These are phyloP conservation scores for Sporothrix brunneoviolacea DNA, from an alignment of 2,329 filamentous ascomycete species.

Conservation along the genomic window DNA sequence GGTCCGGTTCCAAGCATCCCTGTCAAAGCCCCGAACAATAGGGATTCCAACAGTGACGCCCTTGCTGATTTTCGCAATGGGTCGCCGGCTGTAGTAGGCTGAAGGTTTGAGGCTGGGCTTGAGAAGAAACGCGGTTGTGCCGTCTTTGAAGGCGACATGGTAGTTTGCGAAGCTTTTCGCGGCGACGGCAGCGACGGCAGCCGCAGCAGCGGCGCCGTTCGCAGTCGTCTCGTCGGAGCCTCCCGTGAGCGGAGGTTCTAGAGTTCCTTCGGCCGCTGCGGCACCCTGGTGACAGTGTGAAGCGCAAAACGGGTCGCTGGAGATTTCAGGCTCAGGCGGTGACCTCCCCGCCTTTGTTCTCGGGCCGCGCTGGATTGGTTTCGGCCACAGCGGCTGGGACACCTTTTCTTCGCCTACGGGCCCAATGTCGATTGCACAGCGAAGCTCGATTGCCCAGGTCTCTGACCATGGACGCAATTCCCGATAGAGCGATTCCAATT, in stretches of 20 bases:
- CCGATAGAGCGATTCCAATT: conserved; percentile 82
- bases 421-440: conserved; percentile 84
- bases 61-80: conserved; percentile 77
- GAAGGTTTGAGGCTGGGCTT: conserved; percentile 82
- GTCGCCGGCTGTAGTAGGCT: conserved; percentile 72
- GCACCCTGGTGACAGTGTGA: conserved; percentile 54
- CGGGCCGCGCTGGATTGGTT: conserved; percentile 35
- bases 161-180: conserved; percentile 61
- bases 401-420: conserved; percentile 88
- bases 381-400: conserved; percentile 74
- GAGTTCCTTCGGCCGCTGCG: conserved; percentile 48
- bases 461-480: conserved; percentile 83
- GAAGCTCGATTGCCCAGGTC: conserved; percentile 87
- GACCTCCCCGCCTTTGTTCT: conserved; percentile 26
- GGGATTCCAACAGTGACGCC: conserved; percentile 75
- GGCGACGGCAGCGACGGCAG: conserved; percentile 33
- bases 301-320: conserved; percentile 52
- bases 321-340: conserved; percentile 35
- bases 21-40: conserved; percentile 85
- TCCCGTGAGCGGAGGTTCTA: conserved; percentile 24
- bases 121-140: conserved; percentile 70
- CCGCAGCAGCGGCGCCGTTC: conserved; percentile 29
- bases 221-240: too few species aligned
- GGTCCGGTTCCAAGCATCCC: conserved; percentile 65
- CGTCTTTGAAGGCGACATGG: conserved; percentile 81